Percentiles rank a stretch among this genome's conserved stretches.
These are phyloP conservation scores for Podospora pseudopauciseta DNA, from an alignment of 495 filamentous ascomycete genomes.

Conservation along the genomic window DNA sequence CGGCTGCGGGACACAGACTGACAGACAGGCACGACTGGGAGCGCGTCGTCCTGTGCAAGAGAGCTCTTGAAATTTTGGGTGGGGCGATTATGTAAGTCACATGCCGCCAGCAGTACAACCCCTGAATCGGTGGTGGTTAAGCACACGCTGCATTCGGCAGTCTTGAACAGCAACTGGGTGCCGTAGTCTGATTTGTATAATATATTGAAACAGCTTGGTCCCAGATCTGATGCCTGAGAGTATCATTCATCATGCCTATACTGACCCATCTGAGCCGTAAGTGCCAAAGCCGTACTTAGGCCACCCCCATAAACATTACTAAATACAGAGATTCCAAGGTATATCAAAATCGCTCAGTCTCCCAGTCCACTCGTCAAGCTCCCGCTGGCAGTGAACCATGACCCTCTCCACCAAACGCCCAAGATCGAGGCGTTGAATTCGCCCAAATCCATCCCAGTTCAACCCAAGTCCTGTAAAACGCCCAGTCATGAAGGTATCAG, in stretches of 20 bases:
- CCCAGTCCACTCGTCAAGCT: neutral
- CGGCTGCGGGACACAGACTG: neutral
- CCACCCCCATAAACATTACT: neutral
- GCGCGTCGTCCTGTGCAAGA: neutral
- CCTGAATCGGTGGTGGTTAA: too few species aligned
- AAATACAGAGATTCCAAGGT: neutral
- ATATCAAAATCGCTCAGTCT: neutral
- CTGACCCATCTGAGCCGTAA: neutral
- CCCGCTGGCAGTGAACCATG: neutral
- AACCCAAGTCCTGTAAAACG: neutral
- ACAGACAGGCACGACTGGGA: neutral
- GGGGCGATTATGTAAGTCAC: neutral
- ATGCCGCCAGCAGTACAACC: neutral
- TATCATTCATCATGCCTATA: neutral
- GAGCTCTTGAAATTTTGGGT: neutral
- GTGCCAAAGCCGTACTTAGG: neutral
- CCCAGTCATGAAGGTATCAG: slow-evolving; percentile 8
- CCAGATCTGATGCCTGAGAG: too few species aligned
- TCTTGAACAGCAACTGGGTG: neutral
- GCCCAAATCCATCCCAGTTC: neutral
- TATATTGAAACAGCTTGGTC: neutral
- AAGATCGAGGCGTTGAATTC: neutral
- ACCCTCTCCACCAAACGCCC: neutral
- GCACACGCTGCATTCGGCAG: too few species aligned
- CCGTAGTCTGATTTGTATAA: neutral